Evolutionary conservation across 108 stramenopile genomes (phyloP).

Genomic region (Skeletonema marinoi): DNA sequence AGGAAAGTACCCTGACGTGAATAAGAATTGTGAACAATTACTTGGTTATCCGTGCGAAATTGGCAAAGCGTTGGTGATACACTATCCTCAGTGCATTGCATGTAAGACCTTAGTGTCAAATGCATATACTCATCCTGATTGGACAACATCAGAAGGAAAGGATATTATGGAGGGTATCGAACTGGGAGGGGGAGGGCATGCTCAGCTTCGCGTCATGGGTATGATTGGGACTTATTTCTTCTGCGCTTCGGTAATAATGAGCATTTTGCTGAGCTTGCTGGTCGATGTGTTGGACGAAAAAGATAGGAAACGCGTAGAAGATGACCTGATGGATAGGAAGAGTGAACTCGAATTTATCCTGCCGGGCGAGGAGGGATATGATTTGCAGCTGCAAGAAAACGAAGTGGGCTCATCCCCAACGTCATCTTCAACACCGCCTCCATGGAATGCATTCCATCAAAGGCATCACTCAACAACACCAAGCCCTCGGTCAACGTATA

Average conservation of each 20-base stretch:
- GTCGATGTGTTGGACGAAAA: slow-evolving; percentile 65
- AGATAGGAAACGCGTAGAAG: slow-evolving; percentile 23
- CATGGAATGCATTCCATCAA: neutral
- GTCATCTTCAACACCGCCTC: neutral
- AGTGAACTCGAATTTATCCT: slow-evolving; percentile 5
- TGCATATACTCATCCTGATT: slow-evolving; percentile 65
- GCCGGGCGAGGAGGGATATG: neutral
- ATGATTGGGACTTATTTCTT: slow-evolving; percentile 83
- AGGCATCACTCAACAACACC: neutral
- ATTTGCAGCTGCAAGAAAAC: slow-evolving; percentile 20
- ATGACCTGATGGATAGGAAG: slow-evolving; percentile 20
- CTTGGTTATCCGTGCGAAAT: slow-evolving; percentile 50
- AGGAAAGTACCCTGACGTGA: slow-evolving; percentile 41
- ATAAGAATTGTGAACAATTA: slow-evolving; percentile 57
- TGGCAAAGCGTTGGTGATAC: slow-evolving; percentile 49
- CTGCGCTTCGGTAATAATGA: slow-evolving; percentile 80
- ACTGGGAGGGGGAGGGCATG: slow-evolving; percentile 67
- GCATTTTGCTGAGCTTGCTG: slow-evolving; percentile 70
- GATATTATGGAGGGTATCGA: slow-evolving; percentile 58
- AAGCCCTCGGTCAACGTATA: neutral
- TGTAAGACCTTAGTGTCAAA: slow-evolving; percentile 56
- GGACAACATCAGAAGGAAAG: slow-evolving; percentile 54
- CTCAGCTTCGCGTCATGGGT: slow-evolving; percentile 66
- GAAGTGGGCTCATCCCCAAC: neutral
- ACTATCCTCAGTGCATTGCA: slow-evolving; percentile 52